These are phyloP conservation scores for Metahyphopichia silvanorum DNA, from an alignment of 805 yeast genomes.

Conservation along the genomic window DNA sequence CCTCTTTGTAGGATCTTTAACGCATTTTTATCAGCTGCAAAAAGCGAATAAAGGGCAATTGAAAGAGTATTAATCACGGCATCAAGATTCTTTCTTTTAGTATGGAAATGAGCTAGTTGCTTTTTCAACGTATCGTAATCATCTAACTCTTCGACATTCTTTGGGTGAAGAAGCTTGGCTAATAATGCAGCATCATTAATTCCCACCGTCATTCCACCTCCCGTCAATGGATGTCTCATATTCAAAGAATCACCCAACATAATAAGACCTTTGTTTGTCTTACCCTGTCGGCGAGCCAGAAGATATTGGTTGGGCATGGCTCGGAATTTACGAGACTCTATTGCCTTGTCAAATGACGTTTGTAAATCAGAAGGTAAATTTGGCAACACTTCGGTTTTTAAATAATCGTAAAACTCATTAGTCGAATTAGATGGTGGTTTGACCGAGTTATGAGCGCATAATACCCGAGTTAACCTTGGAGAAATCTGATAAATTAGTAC, in stretches of 20 bases:
- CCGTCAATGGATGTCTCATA: constrained; percentile 98
- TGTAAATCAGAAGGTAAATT: constrained; percentile 59
- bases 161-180: constrained; percentile 57
- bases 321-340: constrained; percentile 54
- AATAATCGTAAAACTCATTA: constrained; percentile 58
- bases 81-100: constrained; percentile 72
- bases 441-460: constrained; percentile 78
- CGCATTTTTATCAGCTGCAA: constrained; percentile 77
- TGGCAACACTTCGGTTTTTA: constrained; percentile 59
- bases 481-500: constrained; percentile 85
- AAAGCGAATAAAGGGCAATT: constrained; percentile 82
- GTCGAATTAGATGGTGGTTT: constrained; percentile 65
- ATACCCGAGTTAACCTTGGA: constrained; percentile 76
- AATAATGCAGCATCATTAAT: constrained; percentile 76
- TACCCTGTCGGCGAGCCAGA: constrained; percentile 66
- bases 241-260: constrained; percentile 91
- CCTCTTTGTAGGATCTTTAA: constrained; percentile 76
- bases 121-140: constrained; percentile 57
- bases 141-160: constrained; percentile 49
- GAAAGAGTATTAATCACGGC: constrained; percentile 87
- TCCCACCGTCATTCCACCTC: constrained; percentile 99
- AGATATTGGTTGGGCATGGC: constrained; percentile 94
- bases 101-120: constrained; percentile 65
- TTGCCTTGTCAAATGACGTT: constrained; percentile 68
- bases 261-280: constrained; percentile 65